Conservation (phyloP, 768 basidiomycete species). For the Hortiboletus campestris region DNA sequence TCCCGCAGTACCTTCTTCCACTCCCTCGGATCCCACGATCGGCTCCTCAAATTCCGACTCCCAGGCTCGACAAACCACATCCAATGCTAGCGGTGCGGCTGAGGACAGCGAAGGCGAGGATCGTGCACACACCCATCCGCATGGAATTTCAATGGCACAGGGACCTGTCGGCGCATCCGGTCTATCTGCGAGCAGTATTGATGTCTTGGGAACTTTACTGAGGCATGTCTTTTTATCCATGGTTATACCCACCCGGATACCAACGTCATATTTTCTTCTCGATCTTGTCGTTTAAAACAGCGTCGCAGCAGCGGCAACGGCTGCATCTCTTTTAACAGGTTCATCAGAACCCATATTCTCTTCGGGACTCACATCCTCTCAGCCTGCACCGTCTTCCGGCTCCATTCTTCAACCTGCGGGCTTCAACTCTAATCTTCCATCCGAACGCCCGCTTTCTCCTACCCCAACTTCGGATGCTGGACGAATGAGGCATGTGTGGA, state of each 20-base stretch:
- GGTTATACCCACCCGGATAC: background rate
- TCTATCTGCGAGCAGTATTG: conserved; percentile 73
- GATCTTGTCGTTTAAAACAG: conserved; percentile 36
- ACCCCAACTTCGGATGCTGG: conserved; percentile 39
- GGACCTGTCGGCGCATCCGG: conserved; percentile 31
- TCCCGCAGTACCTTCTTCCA: conserved; percentile 15
- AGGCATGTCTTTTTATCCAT: conserved; percentile 46
- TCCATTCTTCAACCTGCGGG: conserved; percentile 11
- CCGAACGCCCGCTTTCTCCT: conserved; percentile 39
- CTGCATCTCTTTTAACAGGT: conserved; percentile 78
- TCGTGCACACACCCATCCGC: conserved; percentile 13
- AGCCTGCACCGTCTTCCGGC: conserved; percentile 10
- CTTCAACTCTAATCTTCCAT: conserved; percentile 16
- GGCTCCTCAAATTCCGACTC: conserved; percentile 2
- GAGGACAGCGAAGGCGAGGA: conserved; percentile 20
- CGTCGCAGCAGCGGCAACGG: conserved; percentile 90
- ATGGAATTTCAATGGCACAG: conserved; percentile 26
- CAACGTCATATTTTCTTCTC: background rate
- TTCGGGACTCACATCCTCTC: conserved; percentile 48
- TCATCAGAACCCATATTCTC: conserved; percentile 64
- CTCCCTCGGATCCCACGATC: conserved; percentile 5
- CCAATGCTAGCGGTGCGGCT: background rate
- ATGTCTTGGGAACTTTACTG: conserved; percentile 78
- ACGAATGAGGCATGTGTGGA: conserved; percentile 65
- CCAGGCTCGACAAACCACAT: conserved; percentile 1